Base-by-base conservation (phyloP, 768 basidiomycete species). In the Macrocybe gigantea region DNA sequence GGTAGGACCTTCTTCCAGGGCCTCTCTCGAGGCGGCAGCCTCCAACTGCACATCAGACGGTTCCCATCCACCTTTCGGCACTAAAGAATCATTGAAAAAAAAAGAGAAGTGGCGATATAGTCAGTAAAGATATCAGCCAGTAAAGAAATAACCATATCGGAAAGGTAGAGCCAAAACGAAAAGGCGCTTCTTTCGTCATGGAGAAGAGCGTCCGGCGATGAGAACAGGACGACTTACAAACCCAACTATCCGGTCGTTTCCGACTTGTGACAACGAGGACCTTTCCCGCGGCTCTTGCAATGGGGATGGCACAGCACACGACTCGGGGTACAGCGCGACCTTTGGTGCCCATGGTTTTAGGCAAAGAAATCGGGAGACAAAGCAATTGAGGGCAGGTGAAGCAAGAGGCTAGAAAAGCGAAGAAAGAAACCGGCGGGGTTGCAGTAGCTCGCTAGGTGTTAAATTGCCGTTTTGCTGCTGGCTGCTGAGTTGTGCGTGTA, bases 1-100 rank as follows among this genome's bases (percentile, higher is more conserved):
- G 81, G 80, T 82, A 82, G 82, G 87, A 93, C 90, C 90, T 92
- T 93, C 90, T 88, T 93, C 90, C 67, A 86, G 75, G 71, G 90
- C 90, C 82, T 93, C 90, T 67, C 90, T 80, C 60, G 81, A 85
- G 71, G 90, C 90, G 64, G 90, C 90, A 71, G 81, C 83, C 75
- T 91, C 88, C 60, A 92, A 72, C 66, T 73, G 75, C 58, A 76
- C 82, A 77, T 93, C 90, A 49, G 84, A 75, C 56, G 80, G 71
- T 68, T 93, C 90, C 84, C 84, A 93, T 62, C 90, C 90, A 65
- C 90, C 90, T 74, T 93, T 93, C n/a, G 90, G 90, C 60, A 93
- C 90, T 92, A 62, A 6, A 22, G 22, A 4, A 22, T 22, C 22
- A 22, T 22, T 22, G 44, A 46, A 49, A 46, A 49, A 31, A 38